phyloP scores from a whole-genome alignment of 73 alveolate species.

The Effrenium voratum region DNA sequence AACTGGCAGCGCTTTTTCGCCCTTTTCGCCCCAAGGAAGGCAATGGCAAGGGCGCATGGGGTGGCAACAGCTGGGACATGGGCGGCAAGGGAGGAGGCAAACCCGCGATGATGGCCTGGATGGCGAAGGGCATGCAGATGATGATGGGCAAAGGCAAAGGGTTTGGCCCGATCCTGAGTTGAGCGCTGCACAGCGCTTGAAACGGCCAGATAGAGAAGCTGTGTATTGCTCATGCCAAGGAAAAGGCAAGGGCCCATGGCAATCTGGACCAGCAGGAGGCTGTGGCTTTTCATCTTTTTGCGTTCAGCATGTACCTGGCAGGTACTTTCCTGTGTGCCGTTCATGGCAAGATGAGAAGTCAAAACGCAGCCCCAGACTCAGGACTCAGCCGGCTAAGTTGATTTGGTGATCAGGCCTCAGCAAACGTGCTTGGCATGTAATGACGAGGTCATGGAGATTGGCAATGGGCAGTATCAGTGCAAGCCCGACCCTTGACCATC shows the following conservation, averaged over 20 bases:
- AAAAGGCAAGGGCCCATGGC: neutral
- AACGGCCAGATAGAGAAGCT: neutral
- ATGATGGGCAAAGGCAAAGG: constrained; percentile 63
- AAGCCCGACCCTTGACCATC: neutral
- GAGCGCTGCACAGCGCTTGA: neutral
- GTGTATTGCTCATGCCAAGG: neutral
- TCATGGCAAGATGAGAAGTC: constrained; percentile 52
- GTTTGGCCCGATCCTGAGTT: neutral
- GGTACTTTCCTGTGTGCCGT: constrained; percentile 56
- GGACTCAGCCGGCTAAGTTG: neutral
- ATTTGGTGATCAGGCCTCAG: neutral
- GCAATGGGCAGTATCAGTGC: constrained; percentile 41
- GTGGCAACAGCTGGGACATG: constrained; percentile 13
- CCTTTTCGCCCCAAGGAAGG: neutral
- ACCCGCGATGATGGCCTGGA: constrained; percentile 46
- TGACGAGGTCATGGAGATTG: constrained; percentile 14
- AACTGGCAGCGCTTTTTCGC: neutral
- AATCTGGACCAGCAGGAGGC: neutral
- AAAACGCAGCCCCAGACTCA: constrained; percentile 11
- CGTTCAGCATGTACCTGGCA: neutral
- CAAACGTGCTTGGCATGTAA: neutral
- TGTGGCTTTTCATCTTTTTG: neutral
- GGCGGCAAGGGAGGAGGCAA: constrained; percentile 36
- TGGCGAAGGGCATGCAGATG: constrained; percentile 60
- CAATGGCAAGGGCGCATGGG: neutral